Base-by-base conservation (phyloP, 371 early-diverging fungal genomes). In the Neoconidiobolus thromboides region DNA sequence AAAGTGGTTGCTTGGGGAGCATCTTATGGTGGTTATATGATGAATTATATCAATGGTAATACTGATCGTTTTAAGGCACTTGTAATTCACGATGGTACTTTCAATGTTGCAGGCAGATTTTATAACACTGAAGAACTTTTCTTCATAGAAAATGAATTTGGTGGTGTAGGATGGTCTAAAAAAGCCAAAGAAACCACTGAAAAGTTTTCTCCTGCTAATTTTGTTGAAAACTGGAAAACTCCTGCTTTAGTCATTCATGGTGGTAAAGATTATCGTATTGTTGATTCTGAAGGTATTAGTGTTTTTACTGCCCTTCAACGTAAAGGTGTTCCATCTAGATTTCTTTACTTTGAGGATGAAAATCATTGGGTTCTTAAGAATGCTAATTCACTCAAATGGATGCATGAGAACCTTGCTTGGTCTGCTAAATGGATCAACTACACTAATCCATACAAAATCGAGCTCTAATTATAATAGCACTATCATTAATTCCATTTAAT, bases 21-120 rank as follows among this genome's bases (percentile, higher is more conserved):
- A 0, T 79, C 80, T 4, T 89, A 86, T 67, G 91, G 91, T 62
- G 91, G 88, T 1, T 87, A 79, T 66, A 86, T 85, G 86, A 76
- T 85, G 63, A 88, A 88, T 63, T 67, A 68, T 68, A 70, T 82
- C 64, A 80, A 81, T 62, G 78, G 77, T 41, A 77, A 81, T 60
- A 76, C 76, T 26, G 65, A 81, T 9, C 76, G 80, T 7, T 90
- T 90, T 73, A 74, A 73, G 60, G 82, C 78, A 37, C 68, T 90
- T 55, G 86, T 86, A 42, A 85, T 80, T 64, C 91, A 90, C 65
- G 91, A 86, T 68, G 91, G 91, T 59, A 76, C 86, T 60, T 88
- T 90, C 62, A 75, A 77, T 43, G 73, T 81, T 2, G 54, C 75
- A 38, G 68, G 73, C 64, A 66, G 73, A 0, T 88, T 76, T 65